These are phyloP conservation scores for Anthracocystis setariae DNA, from an alignment of 1,284 basidiomycete species.

Conservation along the genomic window DNA sequence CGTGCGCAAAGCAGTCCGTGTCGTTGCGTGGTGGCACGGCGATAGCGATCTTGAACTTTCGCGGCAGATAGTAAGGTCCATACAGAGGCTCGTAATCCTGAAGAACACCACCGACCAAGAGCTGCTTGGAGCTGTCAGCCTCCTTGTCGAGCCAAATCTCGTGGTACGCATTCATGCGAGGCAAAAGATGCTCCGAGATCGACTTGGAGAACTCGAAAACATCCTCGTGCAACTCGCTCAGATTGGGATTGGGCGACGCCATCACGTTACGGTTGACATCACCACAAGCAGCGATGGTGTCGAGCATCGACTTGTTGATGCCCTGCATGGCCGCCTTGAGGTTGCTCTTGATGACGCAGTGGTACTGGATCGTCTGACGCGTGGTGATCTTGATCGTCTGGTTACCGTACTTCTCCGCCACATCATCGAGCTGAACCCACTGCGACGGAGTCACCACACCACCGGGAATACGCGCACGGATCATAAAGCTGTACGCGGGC, in stretches of 20 bases:
- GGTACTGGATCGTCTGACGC: slow-evolving; percentile 99
- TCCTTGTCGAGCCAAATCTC: slow-evolving; percentile 92
- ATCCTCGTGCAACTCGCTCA: slow-evolving; percentile 84
- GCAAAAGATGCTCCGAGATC: slow-evolving; percentile 87
- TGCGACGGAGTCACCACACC: slow-evolving; percentile 91
- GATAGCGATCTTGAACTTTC: slow-evolving; percentile 97
- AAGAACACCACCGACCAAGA: slow-evolving; percentile 87
- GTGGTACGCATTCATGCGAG: slow-evolving; percentile 92
- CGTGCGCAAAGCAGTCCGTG: slow-evolving; percentile 94
- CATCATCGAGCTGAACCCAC: slow-evolving; percentile 95
- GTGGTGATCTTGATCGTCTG: slow-evolving; percentile 98
- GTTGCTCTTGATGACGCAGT: slow-evolving; percentile 96
- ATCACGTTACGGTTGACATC: slow-evolving; percentile 96
- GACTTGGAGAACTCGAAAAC: slow-evolving; percentile 87
- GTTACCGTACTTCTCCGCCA: slow-evolving; percentile 93
- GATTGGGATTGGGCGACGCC: slow-evolving; percentile 87
- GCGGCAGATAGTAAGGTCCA: slow-evolving; percentile 94
- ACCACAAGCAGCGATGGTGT: slow-evolving; percentile 97
- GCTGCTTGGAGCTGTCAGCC: slow-evolving; percentile 72
- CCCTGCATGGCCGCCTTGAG: slow-evolving; percentile 95
- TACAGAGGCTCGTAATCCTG: slow-evolving; percentile 96
- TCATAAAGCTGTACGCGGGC: slow-evolving; percentile 98
- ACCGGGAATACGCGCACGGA: slow-evolving; percentile 93
- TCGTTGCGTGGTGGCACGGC: slow-evolving; percentile 97
- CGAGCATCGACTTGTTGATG: slow-evolving; percentile 89